phyloP scores from a whole-genome alignment of 1,284 basidiomycete species.

The Vanrija humicola region DNA sequence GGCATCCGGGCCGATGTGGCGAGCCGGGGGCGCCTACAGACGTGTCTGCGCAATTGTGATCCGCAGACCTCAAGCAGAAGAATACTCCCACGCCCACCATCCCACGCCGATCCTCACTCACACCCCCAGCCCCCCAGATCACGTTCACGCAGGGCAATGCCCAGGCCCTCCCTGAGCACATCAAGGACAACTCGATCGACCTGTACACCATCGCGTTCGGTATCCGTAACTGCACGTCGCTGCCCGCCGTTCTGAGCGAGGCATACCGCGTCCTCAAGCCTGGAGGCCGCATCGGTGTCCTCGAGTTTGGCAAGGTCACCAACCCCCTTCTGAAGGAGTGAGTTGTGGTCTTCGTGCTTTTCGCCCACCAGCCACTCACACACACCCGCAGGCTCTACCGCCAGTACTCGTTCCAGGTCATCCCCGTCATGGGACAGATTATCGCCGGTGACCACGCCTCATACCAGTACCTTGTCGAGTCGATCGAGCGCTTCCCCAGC shows the following conservation, averaged over 20 bases:
- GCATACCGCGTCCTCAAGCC: conserved; percentile 94
- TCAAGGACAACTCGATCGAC: conserved; percentile 77
- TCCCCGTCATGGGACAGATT: conserved; percentile 90
- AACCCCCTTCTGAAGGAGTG: conserved; percentile 84
- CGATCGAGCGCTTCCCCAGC: conserved; percentile 88
- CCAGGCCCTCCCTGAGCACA: conserved; percentile 65
- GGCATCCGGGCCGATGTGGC: too few relatives aligned
- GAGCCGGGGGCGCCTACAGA: too few relatives aligned
- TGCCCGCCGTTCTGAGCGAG: conserved; percentile 81
- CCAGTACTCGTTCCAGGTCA: conserved; percentile 93
- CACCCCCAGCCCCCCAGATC: conserved; percentile 75
- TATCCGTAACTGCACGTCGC: conserved; percentile 94
- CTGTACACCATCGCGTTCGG: conserved; percentile 99
- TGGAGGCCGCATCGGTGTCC: conserved; percentile 89
- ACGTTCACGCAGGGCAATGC: conserved; percentile 92
- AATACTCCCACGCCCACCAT: too few relatives aligned
- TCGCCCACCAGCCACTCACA: background rate
- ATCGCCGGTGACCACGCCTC: conserved; percentile 92
- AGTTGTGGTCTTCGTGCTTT: conserved; percentile 35
- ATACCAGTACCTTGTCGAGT: conserved; percentile 97
- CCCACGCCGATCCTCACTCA: background rate
- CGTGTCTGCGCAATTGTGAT: too few relatives aligned
- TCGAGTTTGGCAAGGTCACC: conserved; percentile 93
- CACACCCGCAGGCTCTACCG: conserved; percentile 68
- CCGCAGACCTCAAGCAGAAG: too few relatives aligned